A percentile compares a stretch with the other conserved stretches of the same genome.
phyloP scores from a whole-genome alignment of 768 basidiomycete species.

The Boletus sp. region DNA sequence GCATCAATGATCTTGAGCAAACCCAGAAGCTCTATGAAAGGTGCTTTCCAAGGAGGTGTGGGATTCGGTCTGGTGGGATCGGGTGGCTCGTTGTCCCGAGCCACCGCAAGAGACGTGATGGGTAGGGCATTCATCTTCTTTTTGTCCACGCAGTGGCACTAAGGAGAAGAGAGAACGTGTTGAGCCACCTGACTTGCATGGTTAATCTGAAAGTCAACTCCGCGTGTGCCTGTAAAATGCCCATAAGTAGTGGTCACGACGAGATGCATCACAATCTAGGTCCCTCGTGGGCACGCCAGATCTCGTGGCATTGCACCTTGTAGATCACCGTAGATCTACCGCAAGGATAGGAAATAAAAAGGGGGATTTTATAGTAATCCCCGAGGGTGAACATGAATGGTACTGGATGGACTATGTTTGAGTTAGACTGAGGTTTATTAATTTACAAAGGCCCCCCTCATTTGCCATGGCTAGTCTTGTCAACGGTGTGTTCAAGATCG shows the following conservation, averaged over 20 bases:
- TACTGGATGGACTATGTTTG: background rate
- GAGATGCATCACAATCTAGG: background rate
- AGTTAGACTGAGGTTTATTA: background rate
- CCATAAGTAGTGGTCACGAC: background rate
- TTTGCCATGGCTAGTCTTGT: background rate
- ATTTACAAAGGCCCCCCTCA: background rate
- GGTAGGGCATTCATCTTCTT: background rate
- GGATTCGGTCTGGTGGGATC: background rate
- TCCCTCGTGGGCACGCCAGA: background rate
- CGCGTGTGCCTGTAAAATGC: background rate
- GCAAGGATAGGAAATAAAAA: background rate
- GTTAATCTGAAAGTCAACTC: conserved; percentile 1
- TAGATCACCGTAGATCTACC: background rate
- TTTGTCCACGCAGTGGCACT: conserved; percentile 14
- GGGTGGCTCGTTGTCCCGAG: background rate
- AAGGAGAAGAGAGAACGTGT: background rate
- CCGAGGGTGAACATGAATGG: background rate
- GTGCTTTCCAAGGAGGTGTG: conserved; percentile 2
- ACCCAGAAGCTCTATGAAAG: conserved; percentile 12
- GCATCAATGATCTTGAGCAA: conserved; percentile 1
- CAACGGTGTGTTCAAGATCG: background rate
- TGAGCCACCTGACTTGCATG: conserved; percentile 7
- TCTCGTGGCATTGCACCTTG: background rate
- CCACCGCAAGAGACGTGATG: conserved; percentile 10
- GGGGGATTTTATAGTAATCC: background rate